A percentile compares a stretch with the other conserved stretches of the same genome.
Evolutionary conservation across 495 filamentous ascomycete species (phyloP).

Genomic region (Aspergillus nidulans): DNA sequence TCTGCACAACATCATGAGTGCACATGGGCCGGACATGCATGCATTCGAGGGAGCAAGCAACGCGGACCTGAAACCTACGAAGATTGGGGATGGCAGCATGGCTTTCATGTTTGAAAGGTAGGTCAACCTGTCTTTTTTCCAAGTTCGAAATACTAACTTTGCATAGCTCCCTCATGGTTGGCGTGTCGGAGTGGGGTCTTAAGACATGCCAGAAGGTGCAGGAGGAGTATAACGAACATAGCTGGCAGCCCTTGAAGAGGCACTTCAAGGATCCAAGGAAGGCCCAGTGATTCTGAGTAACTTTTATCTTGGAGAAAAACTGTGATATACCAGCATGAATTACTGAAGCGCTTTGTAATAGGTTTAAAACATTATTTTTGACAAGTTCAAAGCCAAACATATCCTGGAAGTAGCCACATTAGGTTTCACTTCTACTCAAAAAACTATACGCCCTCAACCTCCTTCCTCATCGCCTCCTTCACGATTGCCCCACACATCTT

Average conservation of each 20-base stretch:
- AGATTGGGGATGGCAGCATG: slow-evolving; percentile 60
- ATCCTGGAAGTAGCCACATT: no score
- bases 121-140: slow-evolving; percentile 10
- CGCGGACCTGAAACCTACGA: slow-evolving; percentile 52
- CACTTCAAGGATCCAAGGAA: slow-evolving; percentile 66
- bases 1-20: slow-evolving; percentile 61
- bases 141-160: slow-evolving; percentile 9
- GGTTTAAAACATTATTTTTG: no score
- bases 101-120: slow-evolving; percentile 67
- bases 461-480: slow-evolving; percentile 77
- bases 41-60: slow-evolving; percentile 58
- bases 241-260: slow-evolving; percentile 74
- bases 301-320: no score
- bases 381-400: no score
- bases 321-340: no score
- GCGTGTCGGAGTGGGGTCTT: slow-evolving; percentile 87
- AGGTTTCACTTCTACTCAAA: no score
- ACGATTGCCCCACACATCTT: slow-evolving; percentile 89
- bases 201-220: slow-evolving; percentile 82
- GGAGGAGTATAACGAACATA: slow-evolving; percentile 75
- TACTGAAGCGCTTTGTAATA: no score
- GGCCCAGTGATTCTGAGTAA: neutral
- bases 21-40: slow-evolving; percentile 55
- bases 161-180: slow-evolving; percentile 75
- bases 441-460: slow-evolving; percentile 33